These are phyloP conservation scores for Leptographium radiaticola DNA, from an alignment of 2,329 filamentous ascomycete genomes.

Conservation along the genomic window DNA sequence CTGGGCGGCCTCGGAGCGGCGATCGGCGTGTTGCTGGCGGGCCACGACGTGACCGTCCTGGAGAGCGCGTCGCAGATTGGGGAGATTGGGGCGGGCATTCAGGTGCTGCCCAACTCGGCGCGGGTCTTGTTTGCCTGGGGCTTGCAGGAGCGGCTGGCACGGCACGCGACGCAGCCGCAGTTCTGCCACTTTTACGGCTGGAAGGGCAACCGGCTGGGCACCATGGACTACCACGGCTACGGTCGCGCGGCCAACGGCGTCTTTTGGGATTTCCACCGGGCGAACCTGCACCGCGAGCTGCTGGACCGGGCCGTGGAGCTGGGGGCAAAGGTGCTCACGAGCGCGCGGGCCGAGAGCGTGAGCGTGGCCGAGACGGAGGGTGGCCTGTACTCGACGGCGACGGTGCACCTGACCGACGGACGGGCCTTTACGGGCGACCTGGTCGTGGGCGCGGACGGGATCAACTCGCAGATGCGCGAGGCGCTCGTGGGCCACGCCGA, in stretches of 20 bases:
- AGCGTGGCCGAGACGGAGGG: slow-evolving; percentile 12
- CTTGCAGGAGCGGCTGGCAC: slow-evolving; percentile 3
- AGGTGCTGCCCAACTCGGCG: slow-evolving; percentile 24
- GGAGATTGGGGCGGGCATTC: slow-evolving; percentile 28
- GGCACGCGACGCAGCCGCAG: slow-evolving; percentile 6
- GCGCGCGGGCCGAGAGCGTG: slow-evolving; percentile 15
- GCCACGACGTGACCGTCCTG: slow-evolving; percentile 24
- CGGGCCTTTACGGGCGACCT: slow-evolving; percentile 20
- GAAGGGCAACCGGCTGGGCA: slow-evolving; percentile 8
- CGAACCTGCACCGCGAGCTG: slow-evolving; percentile 19
- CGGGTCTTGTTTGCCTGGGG: slow-evolving; percentile 20
- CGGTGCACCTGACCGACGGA: slow-evolving; percentile 14
- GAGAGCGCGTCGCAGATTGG: slow-evolving; percentile 25
- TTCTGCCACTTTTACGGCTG: slow-evolving; percentile 9
- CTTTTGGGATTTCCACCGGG: slow-evolving; percentile 22
- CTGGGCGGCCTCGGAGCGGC: slow-evolving; percentile 24
- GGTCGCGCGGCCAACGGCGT: slow-evolving; percentile 13
- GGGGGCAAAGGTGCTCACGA: slow-evolving; percentile 14
- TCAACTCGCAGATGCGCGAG: slow-evolving; percentile 16
- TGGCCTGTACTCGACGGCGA: slow-evolving; percentile 6
- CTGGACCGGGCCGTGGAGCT: slow-evolving; percentile 15
- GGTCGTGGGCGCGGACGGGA: slow-evolving; percentile 26
- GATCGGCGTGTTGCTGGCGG: slow-evolving; percentile 24
- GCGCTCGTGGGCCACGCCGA: slow-evolving; percentile 10
- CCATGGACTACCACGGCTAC: slow-evolving; percentile 8